phyloP scores from a whole-genome alignment of 371 early-diverging fungal species.

The Smittium mucronatum region DNA sequence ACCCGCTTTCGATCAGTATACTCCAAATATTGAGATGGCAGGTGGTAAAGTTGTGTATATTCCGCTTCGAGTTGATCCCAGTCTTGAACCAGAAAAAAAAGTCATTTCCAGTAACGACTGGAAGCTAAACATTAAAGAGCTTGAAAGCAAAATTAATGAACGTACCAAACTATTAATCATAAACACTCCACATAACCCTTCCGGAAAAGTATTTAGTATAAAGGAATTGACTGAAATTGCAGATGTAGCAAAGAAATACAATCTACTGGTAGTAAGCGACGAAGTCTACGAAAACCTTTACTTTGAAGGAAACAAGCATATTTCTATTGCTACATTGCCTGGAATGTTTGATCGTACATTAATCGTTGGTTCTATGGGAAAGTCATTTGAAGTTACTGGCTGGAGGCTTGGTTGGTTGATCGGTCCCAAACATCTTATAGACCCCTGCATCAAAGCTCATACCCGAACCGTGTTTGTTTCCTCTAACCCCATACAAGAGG shows the following conservation, averaged over 20 bases:
- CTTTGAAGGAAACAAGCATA: conserved; percentile 52
- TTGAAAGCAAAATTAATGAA: conserved; percentile 59
- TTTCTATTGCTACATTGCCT: conserved; percentile 66
- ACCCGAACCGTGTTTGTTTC: conserved; percentile 80
- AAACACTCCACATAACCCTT: conserved; percentile 94
- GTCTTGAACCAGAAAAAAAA: conserved; percentile 22
- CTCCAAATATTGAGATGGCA: conserved; percentile 73
- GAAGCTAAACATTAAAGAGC: conserved; percentile 71
- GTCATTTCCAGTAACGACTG: conserved; percentile 57
- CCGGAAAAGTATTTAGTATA: conserved; percentile 72
- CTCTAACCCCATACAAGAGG: conserved; percentile 85
- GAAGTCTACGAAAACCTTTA: conserved; percentile 92
- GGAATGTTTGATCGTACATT: conserved; percentile 85
- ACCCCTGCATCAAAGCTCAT: conserved; percentile 72
- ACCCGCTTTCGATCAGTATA: conserved; percentile 90
- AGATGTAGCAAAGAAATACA: conserved; percentile 61
- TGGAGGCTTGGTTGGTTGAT: conserved; percentile 95
- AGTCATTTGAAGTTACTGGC: conserved; percentile 89
- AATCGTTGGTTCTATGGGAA: conserved; percentile 85
- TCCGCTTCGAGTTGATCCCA: conserved; percentile 43
- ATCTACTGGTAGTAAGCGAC: conserved; percentile 80
- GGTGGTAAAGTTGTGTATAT: conserved; percentile 84
- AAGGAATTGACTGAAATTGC: conserved; percentile 71
- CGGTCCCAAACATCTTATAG: conserved; percentile 60
- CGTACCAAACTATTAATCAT: conserved; percentile 78